Conservation (phyloP, 495 filamentous ascomycete species). For the Podospora comata region DNA sequence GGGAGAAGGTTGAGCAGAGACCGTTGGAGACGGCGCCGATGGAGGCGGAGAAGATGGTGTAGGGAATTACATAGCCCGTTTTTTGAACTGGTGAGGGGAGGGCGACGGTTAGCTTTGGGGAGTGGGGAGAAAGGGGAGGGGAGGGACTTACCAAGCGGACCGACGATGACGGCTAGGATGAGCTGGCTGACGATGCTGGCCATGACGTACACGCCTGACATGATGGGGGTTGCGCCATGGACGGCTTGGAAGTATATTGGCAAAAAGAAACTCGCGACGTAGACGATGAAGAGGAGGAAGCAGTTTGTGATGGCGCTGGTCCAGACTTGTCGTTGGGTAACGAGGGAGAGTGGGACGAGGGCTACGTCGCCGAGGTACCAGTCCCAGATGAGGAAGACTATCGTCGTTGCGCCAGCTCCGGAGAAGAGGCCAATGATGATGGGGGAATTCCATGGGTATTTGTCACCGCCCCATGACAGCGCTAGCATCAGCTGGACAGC, state of each 20-base stretch:
- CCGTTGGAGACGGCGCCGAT: constrained; percentile 58
- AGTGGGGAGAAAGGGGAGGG: constrained; percentile 25
- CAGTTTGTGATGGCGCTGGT: constrained; percentile 49
- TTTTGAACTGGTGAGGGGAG: constrained; percentile 19
- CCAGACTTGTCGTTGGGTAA: constrained; percentile 62
- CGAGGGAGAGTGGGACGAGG: constrained; percentile 62
- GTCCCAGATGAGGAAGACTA: constrained; percentile 59
- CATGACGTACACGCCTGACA: constrained; percentile 53
- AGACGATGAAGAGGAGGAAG: constrained; percentile 54
- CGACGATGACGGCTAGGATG: constrained; percentile 49
- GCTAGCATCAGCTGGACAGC: constrained; percentile 69
- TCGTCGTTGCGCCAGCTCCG: constrained; percentile 54
- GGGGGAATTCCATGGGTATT: constrained; percentile 58
- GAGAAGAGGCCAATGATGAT: constrained; percentile 66
- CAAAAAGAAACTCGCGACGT: constrained; percentile 58
- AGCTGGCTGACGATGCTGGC: constrained; percentile 44
- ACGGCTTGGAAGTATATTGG: constrained; percentile 72
- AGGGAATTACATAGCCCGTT: constrained; percentile 61
- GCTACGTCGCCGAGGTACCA: constrained; percentile 60
- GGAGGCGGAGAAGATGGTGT: constrained; percentile 47
- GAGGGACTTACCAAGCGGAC: constrained; percentile 38
- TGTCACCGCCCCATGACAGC: constrained; percentile 72
- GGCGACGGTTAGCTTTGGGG: constrained; percentile 29
- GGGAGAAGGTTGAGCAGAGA: constrained; percentile 56
- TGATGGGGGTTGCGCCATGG: constrained; percentile 47